These are phyloP conservation scores for Lagerstroemia speciosa DNA, from an alignment of 345 rosid species.

Conservation along the genomic window DNA sequence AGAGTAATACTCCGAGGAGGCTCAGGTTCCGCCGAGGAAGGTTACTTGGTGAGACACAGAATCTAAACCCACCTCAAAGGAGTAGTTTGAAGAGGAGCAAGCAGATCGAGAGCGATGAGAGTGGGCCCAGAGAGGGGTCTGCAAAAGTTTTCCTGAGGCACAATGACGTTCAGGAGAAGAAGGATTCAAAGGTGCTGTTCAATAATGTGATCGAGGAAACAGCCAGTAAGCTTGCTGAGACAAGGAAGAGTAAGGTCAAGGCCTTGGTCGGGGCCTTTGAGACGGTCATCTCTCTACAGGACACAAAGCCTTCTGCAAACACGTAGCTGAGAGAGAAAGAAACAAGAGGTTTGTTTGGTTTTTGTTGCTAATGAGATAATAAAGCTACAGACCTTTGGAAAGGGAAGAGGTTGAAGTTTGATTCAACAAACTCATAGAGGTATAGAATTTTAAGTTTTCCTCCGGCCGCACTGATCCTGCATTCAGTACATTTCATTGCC, in stretches of 20 bases:
- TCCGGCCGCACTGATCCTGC: background rate
- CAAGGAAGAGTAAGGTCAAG: too few species aligned
- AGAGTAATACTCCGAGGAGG: constrained; percentile 45
- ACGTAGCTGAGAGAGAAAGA: background rate
- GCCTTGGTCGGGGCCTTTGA: constrained; percentile 97
- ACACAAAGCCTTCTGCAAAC: constrained; percentile 30
- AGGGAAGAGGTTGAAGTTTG: background rate
- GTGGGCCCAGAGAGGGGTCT: constrained; percentile 17
- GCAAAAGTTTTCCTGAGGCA: constrained; percentile 57
- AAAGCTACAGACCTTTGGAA: background rate
- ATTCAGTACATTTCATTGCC: background rate
- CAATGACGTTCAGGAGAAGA: constrained; percentile 53
- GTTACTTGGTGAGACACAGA: constrained; percentile 28
- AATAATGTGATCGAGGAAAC: too few species aligned
- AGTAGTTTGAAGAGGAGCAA: constrained; percentile 38
- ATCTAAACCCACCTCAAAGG: constrained; percentile 16
- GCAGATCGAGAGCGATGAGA: constrained; percentile 15
- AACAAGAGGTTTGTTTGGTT: background rate
- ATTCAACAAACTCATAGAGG: background rate
- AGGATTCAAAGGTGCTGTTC: constrained; percentile 43
- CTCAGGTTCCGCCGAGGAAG: constrained; percentile 62
- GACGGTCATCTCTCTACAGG: constrained; percentile 83
- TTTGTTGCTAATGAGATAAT: background rate
- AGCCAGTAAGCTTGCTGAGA: too few species aligned
- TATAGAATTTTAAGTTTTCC: background rate